phyloP scores from a whole-genome alignment of 257 asterid species.

The Oldenlandia corymbosa region DNA sequence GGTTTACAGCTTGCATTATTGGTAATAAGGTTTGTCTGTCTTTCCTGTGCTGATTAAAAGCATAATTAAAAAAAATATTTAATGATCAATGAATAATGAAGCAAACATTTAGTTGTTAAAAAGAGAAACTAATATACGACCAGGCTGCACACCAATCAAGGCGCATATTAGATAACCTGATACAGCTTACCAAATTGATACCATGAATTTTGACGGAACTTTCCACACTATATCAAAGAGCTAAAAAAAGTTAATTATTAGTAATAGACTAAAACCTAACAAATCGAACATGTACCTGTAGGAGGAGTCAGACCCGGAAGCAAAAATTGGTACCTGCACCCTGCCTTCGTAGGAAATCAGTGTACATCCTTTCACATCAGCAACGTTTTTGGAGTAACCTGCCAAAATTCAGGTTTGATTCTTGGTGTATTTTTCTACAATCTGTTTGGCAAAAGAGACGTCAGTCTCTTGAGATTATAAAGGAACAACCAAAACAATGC shows the following conservation, averaged over 20 bases:
- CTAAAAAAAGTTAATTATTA: slow-evolving; percentile 37
- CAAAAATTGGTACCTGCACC: slow-evolving; percentile 63
- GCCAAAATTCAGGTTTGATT: slow-evolving; percentile 20
- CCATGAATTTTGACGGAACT: slow-evolving; percentile 66
- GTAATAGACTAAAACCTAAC: slow-evolving; percentile 14
- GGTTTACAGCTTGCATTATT: too few relatives aligned
- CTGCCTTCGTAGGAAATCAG: slow-evolving; percentile 87
- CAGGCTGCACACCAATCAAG: slow-evolving; percentile 28
- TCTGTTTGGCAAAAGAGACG: slow-evolving; percentile 42
- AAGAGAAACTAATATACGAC: slow-evolving; percentile 35
- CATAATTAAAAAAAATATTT: too few relatives aligned
- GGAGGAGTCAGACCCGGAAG: slow-evolving; percentile 33
- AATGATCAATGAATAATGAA: too few relatives aligned
- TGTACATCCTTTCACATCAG: slow-evolving; percentile 99
- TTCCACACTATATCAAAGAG: slow-evolving; percentile 72
- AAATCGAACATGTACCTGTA: slow-evolving; percentile 49
- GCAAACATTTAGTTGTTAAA: too few relatives aligned
- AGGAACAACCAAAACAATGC: neutral
- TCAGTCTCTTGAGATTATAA: slow-evolving; percentile 22
- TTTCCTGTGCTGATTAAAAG: too few relatives aligned
- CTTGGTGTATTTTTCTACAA: slow-evolving; percentile 71
- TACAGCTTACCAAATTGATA: slow-evolving; percentile 75
- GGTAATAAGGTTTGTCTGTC: too few relatives aligned
- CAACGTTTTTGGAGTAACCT: slow-evolving; percentile 99
- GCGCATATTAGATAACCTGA: slow-evolving; percentile 49